phyloP scores from a whole-genome alignment of 2,329 filamentous ascomycete genomes.

The Calonectria pseudoreteaudii region DNA sequence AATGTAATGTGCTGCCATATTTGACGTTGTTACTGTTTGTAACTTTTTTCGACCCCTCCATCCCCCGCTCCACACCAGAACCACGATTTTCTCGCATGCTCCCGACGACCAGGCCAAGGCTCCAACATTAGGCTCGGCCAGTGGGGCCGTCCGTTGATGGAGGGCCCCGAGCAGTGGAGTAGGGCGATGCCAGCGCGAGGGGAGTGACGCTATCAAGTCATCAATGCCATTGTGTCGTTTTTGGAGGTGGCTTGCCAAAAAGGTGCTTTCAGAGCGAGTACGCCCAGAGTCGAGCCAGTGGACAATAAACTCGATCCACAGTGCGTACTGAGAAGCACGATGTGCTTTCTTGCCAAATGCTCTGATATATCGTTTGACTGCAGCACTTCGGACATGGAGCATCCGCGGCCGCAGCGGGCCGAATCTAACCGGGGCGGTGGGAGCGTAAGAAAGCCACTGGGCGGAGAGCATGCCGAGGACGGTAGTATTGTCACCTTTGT shows the following conservation, averaged over 20 bases:
- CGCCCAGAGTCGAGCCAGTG: not conserved
- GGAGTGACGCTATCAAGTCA: constrained; percentile 41
- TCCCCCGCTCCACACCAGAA: constrained; percentile 18
- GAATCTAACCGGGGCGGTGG: constrained; percentile 37
- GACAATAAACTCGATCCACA: not conserved
- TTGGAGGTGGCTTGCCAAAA: constrained; percentile 13
- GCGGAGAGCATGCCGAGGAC: constrained; percentile 5
- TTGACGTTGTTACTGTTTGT: constrained; percentile 14
- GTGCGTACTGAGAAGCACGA: not conserved
- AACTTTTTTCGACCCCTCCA: constrained; percentile 5
- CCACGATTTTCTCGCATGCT: constrained; percentile 13
- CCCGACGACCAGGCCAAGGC: constrained; percentile 11
- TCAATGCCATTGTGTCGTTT: constrained; percentile 3
- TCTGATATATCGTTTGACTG: not conserved
- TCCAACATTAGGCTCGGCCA: constrained; percentile 22
- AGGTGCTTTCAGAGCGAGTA: not conserved
- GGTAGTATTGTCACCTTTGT: not conserved
- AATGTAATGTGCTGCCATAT: constrained; percentile 1
- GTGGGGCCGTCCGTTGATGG: constrained; percentile 42
- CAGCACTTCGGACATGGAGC: not conserved
- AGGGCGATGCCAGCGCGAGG: constrained; percentile 18
- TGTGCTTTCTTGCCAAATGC: constrained; percentile 7
- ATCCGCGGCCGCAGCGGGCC: constrained; percentile 41
- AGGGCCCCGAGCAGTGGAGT: constrained; percentile 26
- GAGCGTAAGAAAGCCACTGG: not conserved